Evolutionary conservation across 1,284 basidiomycete genomes (phyloP).

Genomic region (Tylopilus sp.): DNA sequence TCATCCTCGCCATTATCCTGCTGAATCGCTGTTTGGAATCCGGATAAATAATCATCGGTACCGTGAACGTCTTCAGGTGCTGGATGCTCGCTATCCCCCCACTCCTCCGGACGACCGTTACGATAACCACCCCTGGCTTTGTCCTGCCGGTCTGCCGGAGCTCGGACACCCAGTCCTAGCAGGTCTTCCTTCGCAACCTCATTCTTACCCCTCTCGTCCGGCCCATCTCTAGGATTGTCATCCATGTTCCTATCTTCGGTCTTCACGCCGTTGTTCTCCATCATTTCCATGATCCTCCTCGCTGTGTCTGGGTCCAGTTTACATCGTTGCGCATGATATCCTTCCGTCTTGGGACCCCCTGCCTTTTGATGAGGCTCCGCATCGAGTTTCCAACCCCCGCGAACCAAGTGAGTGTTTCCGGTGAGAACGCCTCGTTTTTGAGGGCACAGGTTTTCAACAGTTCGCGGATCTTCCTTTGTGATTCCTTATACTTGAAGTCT

Average conservation of each 20-base stretch:
- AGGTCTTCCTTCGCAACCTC: not conserved
- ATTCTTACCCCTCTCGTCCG: not conserved
- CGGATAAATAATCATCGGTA: not conserved
- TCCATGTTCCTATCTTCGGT: not conserved
- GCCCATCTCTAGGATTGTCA: not conserved
- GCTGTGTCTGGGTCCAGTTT: conserved; percentile 30
- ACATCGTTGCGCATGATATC: conserved; percentile 28
- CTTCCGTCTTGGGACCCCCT: conserved; percentile 12
- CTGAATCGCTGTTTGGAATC: too few species aligned
- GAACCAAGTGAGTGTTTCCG: conserved; percentile 21
- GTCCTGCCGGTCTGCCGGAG: not conserved
- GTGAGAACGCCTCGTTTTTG: conserved; percentile 12
- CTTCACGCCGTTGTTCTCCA: conserved; percentile 18
- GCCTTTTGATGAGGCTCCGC: conserved; percentile 19
- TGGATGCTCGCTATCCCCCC: not conserved
- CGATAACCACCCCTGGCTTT: not conserved
- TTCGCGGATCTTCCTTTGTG: conserved; percentile 20
- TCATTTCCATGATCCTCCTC: conserved; percentile 23
- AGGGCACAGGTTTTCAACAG: conserved; percentile 21
- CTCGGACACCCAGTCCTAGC: not conserved
- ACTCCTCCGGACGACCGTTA: not conserved
- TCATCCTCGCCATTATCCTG: too few species aligned
- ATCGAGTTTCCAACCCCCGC: conserved; percentile 15
- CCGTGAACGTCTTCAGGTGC: not conserved
- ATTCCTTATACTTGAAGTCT: conserved; percentile 23